Percentiles rank a stretch among this genome's conserved stretches.
phyloP scores from a whole-genome alignment of 2,329 filamentous ascomycete species.

The Fusarium luffae region DNA sequence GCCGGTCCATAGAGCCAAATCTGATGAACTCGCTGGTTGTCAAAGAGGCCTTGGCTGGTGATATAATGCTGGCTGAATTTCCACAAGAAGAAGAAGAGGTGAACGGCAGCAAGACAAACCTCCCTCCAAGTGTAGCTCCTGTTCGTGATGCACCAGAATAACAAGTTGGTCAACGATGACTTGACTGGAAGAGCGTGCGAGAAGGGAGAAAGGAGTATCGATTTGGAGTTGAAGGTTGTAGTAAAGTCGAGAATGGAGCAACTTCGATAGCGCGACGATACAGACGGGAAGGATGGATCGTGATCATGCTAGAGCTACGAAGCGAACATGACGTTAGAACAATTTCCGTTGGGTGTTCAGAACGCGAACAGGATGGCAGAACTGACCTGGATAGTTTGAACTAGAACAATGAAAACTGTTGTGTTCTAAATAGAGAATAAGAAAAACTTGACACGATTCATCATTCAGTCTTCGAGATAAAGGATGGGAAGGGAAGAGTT shows the following conservation, averaged over 20 bases:
- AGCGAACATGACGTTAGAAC: neutral
- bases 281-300: neutral
- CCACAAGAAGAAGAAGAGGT: neutral
- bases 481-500: neutral
- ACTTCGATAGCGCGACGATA: neutral
- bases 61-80: neutral
- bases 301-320: neutral
- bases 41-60: accelerated
- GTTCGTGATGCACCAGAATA: neutral
- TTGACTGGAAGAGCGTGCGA: neutral
- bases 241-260: neutral
- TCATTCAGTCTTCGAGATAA: neutral
- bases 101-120: too few species aligned
- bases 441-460: neutral
- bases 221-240: neutral
- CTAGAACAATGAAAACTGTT: neutral
- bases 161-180: neutral
- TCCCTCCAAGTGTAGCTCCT: neutral
- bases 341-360: constrained; percentile 6
- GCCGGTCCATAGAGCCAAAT: neutral
- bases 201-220: neutral
- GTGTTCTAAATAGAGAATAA: neutral
- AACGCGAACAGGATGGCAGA: neutral
- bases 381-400: constrained; percentile 21
- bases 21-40: neutral